Evolutionary conservation across 805 yeast species (phyloP), one percentile per base, ranked within the genome.

Genomic region (Saccharomycopsis sp.): DNA sequence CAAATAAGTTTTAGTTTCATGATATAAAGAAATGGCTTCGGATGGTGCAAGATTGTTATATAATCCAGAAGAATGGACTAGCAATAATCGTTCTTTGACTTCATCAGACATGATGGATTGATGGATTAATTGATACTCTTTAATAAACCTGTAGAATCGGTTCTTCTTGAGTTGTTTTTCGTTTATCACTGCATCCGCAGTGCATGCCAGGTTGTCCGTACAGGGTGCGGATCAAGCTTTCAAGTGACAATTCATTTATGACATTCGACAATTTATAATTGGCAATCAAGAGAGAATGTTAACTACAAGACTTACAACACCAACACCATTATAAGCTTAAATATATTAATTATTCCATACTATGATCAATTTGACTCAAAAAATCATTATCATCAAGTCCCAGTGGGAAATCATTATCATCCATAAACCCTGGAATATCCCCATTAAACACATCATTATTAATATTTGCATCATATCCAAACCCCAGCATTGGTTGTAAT

Each of bases 41-140:
- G 52, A 58, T 0, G 87, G 79, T 0, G 64, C 41, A 31, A 72
- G 62, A 10, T 60, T 59, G 19, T 69, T 62, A 52, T 72, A 81
- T n/a, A 63, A 57, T 1, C 75, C 76, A 1, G 74, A 60, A 3
- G 60, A 52, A 37, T 72, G 71, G 15, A 78, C 62, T 20, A 66
- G 58, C 23, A 79, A 56, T 23, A 78, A 64, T 48, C 70, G 65
- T 40, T 69, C 66, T 52, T 68, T 69, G 12, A 57, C 37, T 33
- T 34, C 25, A 5, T 37, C 30, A 6, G 46, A 34, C 42, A 42
- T 42, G 6, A 14, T 28, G 31, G 17, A 9, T 28, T 13, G 26
- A n/a, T n/a, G n/a, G n/a, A n/a, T n/a, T n/a, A n/a, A n/a, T n/a
- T n/a, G n/a, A n/a, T n/a, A n/a, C n/a, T n/a, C n/a, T n/a, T n/a